These are phyloP conservation scores for Aegle marmelos DNA, from an alignment of 345 rosid species.

Conservation along the genomic window DNA sequence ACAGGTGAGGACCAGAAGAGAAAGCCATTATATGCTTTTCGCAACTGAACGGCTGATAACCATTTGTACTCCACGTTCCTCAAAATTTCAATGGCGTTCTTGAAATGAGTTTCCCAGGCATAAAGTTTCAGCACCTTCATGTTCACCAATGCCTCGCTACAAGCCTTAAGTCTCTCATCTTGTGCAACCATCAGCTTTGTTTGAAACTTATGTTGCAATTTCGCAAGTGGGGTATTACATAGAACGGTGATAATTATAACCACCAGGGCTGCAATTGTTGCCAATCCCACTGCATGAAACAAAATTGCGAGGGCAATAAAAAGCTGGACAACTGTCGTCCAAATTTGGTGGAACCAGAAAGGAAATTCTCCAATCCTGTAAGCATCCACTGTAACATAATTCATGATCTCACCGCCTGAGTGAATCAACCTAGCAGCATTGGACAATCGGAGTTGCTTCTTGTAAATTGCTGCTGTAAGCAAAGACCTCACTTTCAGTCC, in stretches of 20 bases:
- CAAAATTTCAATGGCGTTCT: conserved; percentile 69
- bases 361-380: conserved; percentile 93
- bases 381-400: conserved; percentile 91
- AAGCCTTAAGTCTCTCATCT: conserved; percentile 79
- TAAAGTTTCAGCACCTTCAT: conserved; percentile 93
- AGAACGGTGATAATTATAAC: conserved; percentile 73
- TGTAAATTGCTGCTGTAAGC: conserved; percentile 75
- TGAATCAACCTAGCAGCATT: conserved; percentile 70
- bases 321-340: conserved; percentile 89
- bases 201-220: conserved; percentile 86
- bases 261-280: conserved; percentile 75
- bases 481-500: conserved; percentile 81
- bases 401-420: conserved; percentile 89
- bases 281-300: conserved; percentile 77
- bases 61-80: conserved; percentile 62
- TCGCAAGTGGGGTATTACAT: conserved; percentile 88
- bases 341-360: conserved; percentile 92
- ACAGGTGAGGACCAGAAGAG: conserved; percentile 95
- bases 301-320: conserved; percentile 70
- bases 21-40: conserved; percentile 61
- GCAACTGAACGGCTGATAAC: conserved; percentile 75
- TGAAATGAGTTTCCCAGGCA: conserved; percentile 92
- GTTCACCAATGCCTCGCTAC: conserved; percentile 75
- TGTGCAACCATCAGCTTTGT: conserved; percentile 73
- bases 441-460: conserved; percentile 77